Conservation (phyloP, 2,329 filamentous ascomycete species). For the Claviceps sp. region DNA sequence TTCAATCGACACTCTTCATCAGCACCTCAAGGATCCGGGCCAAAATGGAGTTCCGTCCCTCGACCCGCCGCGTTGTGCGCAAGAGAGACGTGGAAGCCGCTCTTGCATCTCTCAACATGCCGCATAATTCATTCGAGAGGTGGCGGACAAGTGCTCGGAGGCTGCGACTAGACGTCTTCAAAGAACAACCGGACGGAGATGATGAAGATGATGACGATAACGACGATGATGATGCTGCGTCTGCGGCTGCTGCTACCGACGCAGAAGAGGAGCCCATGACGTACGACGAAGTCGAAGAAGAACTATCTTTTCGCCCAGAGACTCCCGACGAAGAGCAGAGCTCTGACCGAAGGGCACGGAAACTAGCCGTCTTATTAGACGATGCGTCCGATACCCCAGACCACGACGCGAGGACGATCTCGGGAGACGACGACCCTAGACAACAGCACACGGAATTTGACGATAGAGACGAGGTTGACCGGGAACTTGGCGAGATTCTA, state of each 20-base stretch:
- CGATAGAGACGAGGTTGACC: conserved; percentile 18
- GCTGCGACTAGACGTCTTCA: conserved; percentile 33
- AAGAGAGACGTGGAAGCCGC: conserved; percentile 36
- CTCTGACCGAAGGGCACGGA: background rate
- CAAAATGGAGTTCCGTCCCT: conserved; percentile 19
- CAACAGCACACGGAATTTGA: conserved; percentile 11
- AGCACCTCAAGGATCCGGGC: conserved; percentile 55
- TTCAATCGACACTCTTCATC: conserved; percentile 57
- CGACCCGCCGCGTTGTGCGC: conserved; percentile 22
- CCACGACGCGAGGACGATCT: conserved; percentile 8
- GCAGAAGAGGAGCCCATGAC: conserved; percentile 21
- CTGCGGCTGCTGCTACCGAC: background rate
- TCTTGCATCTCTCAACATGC: conserved; percentile 31
- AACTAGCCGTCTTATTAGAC: background rate
- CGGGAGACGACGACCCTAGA: background rate
- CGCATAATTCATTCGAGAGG: conserved; percentile 23
- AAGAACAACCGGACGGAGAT: conserved; percentile 17
- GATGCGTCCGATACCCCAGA: background rate
- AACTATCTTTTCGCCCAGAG: conserved; percentile 13
- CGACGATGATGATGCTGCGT: conserved; percentile 3
- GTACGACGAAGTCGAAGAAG: conserved; percentile 30
- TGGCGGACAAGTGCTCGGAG: conserved; percentile 37
- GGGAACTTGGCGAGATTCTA: conserved; percentile 30
- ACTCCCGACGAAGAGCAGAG: background rate
- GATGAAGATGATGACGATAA: conserved; percentile 5